Evolutionary conservation across 305 asterid genomes (phyloP), one percentile per base, ranked within the genome.

Genomic region (Fraxinus ornus): DNA sequence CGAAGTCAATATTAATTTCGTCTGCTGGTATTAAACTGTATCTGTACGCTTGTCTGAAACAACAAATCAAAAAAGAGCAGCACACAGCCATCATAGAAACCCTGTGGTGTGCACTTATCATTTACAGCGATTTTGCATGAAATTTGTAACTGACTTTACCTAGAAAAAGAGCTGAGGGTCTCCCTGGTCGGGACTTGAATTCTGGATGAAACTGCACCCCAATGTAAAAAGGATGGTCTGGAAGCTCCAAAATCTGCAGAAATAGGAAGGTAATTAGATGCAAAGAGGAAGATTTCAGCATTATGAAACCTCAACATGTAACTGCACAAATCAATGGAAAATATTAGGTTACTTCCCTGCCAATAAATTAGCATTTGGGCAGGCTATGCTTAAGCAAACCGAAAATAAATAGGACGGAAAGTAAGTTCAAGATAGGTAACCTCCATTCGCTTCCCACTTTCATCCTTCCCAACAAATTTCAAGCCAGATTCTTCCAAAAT

Each of bases 121-220:
- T 19, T 10, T 21, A 37, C 0, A 52, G 33, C 36, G 70, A 39
- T 9, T 39, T 22, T 57, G 60, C 47, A 79, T 60, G 39, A 77
- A 33, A 44, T 72, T 55, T 19, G 10, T 39, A 15, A 80, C 62
- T 80, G 75, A 76, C 37, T 66, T 57, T 88, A 96, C 99, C 99
- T 82, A 91, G 83, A 85, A 96, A 94, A 64, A 82, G 83, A 81
- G 99, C 93, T 0, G 99, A 94, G 64, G 98, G 98, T 75, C 91
- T 91, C 83, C 98, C 99, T 39, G 97, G 98, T 66, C 99, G 93
- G 15, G 98, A 96, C 88, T 96, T 96, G 82, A 85, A 94, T 89
- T 96, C 99, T 28, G 98, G 99, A 86, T 96, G 99, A 80, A 96
- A 96, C 88, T 96, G 99, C 83, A 92, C 97, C 19, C 99, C 98